Evolutionary conservation across 2,329 filamentous ascomycete genomes (phyloP), one percentile per base, ranked within the genome.

Genomic region (Trichoderma gracile): DNA sequence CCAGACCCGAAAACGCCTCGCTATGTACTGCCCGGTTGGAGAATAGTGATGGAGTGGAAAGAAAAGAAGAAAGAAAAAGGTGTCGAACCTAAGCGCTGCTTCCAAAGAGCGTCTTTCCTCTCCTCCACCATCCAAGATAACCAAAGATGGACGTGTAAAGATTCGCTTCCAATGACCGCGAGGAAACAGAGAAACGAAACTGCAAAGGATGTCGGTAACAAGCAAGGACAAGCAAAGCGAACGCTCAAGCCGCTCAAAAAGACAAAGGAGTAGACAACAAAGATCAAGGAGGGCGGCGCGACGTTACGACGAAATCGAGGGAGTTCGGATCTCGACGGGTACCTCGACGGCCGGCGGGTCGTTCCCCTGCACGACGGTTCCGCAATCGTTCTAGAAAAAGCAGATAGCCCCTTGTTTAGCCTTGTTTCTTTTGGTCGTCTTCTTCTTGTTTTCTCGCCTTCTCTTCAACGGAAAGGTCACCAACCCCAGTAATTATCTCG

Each of bases 401-500:
- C 65, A 27, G 19, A 50, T 7, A 52, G 6, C n/a, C 25, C 57
- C 46, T 38, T 46, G 17, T 69, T 76, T 76, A 74, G 73, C 70
- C 69, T 70, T 47, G 69, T 70, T 21, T 40, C 9, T 38, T 19
- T 40, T 59, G 15, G 5, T 40, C 5, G 38, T 42, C 21, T 1
- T 14, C 43, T 69, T 66, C 66, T 71, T 40, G 49, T 19, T 40
- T 71, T 65, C 70, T 70, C 57, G 66, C 68, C 59, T 75, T 76
- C 69, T 78, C 78, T 65, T 82, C 79, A 42, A 85, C 68, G 58
- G 78, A 77, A 58, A 88, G 73, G 66, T 84, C 78, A 75, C 81
- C 80, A 75, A 88, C 74, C 62, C 86, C 86, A 19, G 85, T 87
- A 61, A 88, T 87, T 30, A 86, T 69, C 73, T 88, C 84, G 2